Conservation (phyloP, 2,329 filamentous ascomycete species). For the Penicillium freii region DNA sequence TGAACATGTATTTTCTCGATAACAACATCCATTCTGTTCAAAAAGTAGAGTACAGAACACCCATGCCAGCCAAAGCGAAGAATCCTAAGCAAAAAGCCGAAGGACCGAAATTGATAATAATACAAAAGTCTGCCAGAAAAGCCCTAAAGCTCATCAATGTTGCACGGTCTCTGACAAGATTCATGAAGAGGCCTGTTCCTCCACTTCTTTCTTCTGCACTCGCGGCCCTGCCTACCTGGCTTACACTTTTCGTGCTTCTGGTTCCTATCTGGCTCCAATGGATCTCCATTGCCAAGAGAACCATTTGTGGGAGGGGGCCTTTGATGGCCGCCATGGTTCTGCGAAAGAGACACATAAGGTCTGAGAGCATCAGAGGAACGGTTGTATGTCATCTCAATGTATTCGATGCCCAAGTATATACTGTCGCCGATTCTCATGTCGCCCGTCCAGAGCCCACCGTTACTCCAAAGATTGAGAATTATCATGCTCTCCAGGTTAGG, state of each 20-base stretch:
- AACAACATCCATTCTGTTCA: not conserved
- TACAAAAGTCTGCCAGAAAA: not conserved
- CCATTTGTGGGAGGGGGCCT: not conserved
- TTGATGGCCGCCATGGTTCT: conserved; percentile 19
- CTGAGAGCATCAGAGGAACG: conserved; percentile 21
- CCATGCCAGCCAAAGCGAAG: not conserved
- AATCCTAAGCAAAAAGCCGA: not conserved
- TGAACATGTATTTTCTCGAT: not conserved
- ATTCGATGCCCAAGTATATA: conserved; percentile 42
- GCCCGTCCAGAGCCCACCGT: conserved; percentile 44
- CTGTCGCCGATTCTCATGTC: conserved; percentile 40
- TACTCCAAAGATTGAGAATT: conserved; percentile 45
- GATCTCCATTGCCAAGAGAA: not conserved
- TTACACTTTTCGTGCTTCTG: not conserved
- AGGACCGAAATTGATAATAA: not conserved
- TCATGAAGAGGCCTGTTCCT: not conserved
- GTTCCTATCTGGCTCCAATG: not conserved
- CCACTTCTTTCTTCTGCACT: conserved; percentile 6
- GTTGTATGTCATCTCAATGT: conserved; percentile 45
- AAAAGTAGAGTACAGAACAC: not conserved
- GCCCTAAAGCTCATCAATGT: conserved; percentile 1
- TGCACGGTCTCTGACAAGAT: conserved; percentile 4
- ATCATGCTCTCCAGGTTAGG: conserved; percentile 39
- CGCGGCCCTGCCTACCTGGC: conserved; percentile 3
- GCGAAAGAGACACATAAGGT: conserved; percentile 4